Base-by-base conservation (phyloP, 2,329 filamentous ascomycete species). In the Amauroascus verrucosus region DNA sequence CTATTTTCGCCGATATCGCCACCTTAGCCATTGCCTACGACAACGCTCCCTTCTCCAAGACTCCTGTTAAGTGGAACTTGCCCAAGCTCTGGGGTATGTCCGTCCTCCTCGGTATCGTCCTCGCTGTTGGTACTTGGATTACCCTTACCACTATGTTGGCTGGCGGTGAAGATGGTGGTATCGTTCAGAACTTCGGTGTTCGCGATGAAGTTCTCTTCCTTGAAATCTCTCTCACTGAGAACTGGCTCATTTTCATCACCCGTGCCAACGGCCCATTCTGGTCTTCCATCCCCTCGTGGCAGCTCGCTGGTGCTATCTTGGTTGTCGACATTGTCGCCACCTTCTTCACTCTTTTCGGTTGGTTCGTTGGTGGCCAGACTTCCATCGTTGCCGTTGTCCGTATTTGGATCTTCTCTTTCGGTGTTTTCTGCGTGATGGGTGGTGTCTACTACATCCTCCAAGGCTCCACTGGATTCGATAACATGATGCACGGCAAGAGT, bases 241-340 rank as follows among this genome's bases (percentile, higher is more conserved):
- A 94, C 76, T 95, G 89, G 88, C 80, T 95, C 50, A 95, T 95
- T 72, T 94, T 95, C 77, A 91, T 95, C 74, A 95, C 88, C 60
- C 88, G 89, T 78, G 85, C 88, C 73, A 90, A 90, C 72, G 88
- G 88, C 65, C 87, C 88, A 52, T 91, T 94, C 79, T 94, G 88
- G 88, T 89, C 86, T 2, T 90, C 86, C 22, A 80, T 88, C 55
- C 88, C 89, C 56, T 94, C 88, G 57, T 90, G 87, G 85, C 86
- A 94, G 72, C 77, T 95, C 43, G 70, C 77, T 53, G 83, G 83
- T 57, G 88, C 88, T 59, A 88, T 95, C 59, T 68, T 93, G 46
- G 61, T 88, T 48, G 88, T 95, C 64, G 88, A 95, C 66, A 78
- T 93, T 62, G 72, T 94, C 55, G 88, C 88, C 59, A 94, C 88